A percentile compares a stretch with the other conserved stretches of the same genome.
Conservation (phyloP, 73 alveolate species). For the Breviolum minutum region DNA sequence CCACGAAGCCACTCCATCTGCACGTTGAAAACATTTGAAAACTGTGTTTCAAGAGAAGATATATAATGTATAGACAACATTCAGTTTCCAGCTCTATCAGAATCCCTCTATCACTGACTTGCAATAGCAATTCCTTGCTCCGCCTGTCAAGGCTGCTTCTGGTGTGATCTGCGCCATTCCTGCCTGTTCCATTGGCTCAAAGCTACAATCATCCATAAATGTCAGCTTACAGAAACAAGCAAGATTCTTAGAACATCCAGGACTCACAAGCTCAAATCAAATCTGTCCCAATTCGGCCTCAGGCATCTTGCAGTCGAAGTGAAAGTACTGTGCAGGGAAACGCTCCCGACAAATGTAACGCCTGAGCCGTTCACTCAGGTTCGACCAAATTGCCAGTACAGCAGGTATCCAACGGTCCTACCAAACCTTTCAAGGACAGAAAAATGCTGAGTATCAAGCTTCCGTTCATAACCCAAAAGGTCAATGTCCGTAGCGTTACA, state of each 20-base stretch:
- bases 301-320: constrained; percentile 26
- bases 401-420: not conserved
- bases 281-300: not conserved
- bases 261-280: not conserved
- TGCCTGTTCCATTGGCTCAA: not conserved
- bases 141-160: constrained; percentile 64
- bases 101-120: no score
- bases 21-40: not conserved
- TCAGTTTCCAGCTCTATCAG: no score
- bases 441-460: not conserved
- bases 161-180: constrained; percentile 49
- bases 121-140: not conserved
- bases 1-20: constrained; percentile 79
- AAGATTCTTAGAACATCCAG: not conserved
- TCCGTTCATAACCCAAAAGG: constrained; percentile 54
- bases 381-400: not conserved
- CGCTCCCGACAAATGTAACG: constrained; percentile 83
- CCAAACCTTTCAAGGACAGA: not conserved
- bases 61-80: no score
- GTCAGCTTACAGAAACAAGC: not conserved
- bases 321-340: constrained; percentile 36
- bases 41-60: not conserved
- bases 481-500: constrained; percentile 86
- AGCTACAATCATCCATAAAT: no score
- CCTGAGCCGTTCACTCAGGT: not conserved